phyloP scores from a whole-genome alignment of 2,329 filamentous ascomycete genomes.

The Anisogramma anomala region DNA sequence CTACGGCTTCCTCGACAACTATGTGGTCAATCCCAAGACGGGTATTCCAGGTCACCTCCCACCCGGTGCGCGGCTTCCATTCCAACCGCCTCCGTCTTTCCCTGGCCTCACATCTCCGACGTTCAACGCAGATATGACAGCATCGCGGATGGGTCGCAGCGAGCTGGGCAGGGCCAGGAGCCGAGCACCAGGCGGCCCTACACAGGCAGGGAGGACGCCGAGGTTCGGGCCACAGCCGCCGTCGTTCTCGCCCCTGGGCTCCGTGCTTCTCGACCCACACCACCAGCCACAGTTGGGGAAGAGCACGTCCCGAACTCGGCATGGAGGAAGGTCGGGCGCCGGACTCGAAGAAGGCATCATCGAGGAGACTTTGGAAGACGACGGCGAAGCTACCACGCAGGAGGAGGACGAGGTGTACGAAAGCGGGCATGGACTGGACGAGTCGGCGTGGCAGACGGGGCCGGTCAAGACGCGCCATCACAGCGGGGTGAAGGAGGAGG shows the following conservation, averaged over 20 bases:
- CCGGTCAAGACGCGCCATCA: conserved; percentile 41
- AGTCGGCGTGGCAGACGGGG: conserved; percentile 49
- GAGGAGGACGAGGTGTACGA: conserved; percentile 50
- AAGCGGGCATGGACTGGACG: conserved; percentile 39
- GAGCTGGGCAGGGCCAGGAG: conserved; percentile 30
- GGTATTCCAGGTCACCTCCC: conserved; percentile 51
- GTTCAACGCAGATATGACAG: conserved; percentile 43
- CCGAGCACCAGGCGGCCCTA: conserved; percentile 26
- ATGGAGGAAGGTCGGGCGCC: conserved; percentile 26
- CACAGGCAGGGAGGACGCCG: conserved; percentile 28
- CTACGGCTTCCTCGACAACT: conserved; percentile 89
- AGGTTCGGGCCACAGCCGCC: conserved; percentile 34
- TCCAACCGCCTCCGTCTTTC: conserved; percentile 66
- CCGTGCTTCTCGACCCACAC: conserved; percentile 62
- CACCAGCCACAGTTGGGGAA: conserved; percentile 52
- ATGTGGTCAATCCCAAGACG: conserved; percentile 62
- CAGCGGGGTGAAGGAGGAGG: conserved; percentile 34
- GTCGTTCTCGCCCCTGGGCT: conserved; percentile 57
- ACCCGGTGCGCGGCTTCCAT: conserved; percentile 44
- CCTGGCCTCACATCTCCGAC: conserved; percentile 57
- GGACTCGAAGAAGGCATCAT: conserved; percentile 40
- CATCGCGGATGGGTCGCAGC: conserved; percentile 35
- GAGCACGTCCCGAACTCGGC: conserved; percentile 35
- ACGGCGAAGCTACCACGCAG: conserved; percentile 35
- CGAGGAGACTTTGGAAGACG: conserved; percentile 43